phyloP scores from a whole-genome alignment of 148 eudicot species.

The Rhododendron griersonianum region DNA sequence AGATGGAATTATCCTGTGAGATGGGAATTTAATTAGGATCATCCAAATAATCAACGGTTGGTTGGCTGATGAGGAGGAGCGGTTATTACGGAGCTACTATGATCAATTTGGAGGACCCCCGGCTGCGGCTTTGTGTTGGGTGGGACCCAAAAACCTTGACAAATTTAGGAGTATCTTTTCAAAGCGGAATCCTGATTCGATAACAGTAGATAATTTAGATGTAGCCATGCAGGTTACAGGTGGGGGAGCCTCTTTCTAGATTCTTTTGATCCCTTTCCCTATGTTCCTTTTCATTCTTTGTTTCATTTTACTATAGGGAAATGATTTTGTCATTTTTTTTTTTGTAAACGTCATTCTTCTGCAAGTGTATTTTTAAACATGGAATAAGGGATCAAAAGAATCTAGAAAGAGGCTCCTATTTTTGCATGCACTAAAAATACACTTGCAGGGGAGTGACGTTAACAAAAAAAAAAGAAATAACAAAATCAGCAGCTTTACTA shows the following conservation, averaged over 20 bases:
- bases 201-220: neutral
- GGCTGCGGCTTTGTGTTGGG: too few species aligned
- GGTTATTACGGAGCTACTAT: neutral
- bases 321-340: too few species aligned
- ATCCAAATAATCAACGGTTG: neutral
- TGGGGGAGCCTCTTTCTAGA: neutral
- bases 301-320: too few species aligned
- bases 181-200: neutral
- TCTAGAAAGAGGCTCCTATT: too few species aligned
- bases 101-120: neutral
- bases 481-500: too few species aligned
- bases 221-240: neutral
- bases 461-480: too few species aligned
- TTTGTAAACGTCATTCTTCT: too few species aligned
- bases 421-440: too few species aligned
- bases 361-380: too few species aligned
- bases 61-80: neutral
- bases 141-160: neutral
- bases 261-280: neutral
- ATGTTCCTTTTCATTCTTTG: neutral
- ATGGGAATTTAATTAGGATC: neutral
- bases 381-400: too few species aligned
- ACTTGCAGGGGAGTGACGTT: too few species aligned
- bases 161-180: neutral
- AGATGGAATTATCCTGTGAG: neutral